Base-by-base conservation (phyloP, 345 rosid species). In the Populus nigra region DNA sequence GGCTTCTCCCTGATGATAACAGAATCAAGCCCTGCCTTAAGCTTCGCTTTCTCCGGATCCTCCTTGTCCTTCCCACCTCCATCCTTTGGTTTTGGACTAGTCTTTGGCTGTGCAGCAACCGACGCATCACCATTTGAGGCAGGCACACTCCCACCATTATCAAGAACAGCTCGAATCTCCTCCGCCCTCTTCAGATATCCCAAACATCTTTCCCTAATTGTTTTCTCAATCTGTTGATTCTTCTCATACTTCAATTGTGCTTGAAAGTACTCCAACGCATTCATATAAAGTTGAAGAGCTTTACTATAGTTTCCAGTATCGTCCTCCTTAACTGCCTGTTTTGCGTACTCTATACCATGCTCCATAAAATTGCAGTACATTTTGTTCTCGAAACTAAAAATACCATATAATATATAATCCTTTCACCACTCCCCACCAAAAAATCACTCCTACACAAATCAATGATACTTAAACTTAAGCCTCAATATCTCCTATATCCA, bases 331-430 rank as follows among this genome's bases (percentile, higher is more conserved):
- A 93, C 98, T 1, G 98, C 98, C 81, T 90, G 97, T 85, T 88
- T 93, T 79, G 89, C 98, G 85, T 88, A 93, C 92, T 92, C 97
- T 80, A 88, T 87, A 73, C 93, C 98, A 81, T 90, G 94, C 79
- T 93, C 98, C 87, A 90, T 89, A 84, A 93, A 93, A 88, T 93
- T 90, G 93, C 95, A 86, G 83, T 93, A 93, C 98, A 93, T 93
- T 68, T 73, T 80, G 38, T 33, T 17, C 25, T 23, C 57, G 8
- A 36, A 18, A 5, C 35, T 18, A 43, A 38, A 33, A 4, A 67
- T 39, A 35, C 35, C 17, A 59, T 22, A 10, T 66, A 31, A 39
- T 13, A n/a, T 15, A 49, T 15, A 20, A 31, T 50, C 49, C 47
- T 31, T n/a, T 50, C 35, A 47, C 22, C 29, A 25, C 49, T 9